phyloP scores from a whole-genome alignment of 495 filamentous ascomycete species.

The Thozetella sp. region DNA sequence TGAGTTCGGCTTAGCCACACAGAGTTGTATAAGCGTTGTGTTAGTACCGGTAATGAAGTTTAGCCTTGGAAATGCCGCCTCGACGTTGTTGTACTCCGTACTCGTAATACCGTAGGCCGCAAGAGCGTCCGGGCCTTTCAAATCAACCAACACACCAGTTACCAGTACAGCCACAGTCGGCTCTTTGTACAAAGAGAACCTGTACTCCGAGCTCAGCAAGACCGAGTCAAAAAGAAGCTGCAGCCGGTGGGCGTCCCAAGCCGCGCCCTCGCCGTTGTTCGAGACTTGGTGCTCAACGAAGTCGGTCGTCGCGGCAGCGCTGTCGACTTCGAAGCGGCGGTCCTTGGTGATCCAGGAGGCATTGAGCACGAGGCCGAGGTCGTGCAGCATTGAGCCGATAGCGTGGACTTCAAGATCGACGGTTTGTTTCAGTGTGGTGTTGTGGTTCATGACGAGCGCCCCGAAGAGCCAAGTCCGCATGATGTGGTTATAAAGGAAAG shows the following conservation, averaged over 20 bases:
- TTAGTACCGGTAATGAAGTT: conserved; percentile 25
- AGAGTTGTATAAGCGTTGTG: conserved; percentile 22
- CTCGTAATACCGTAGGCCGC: conserved; percentile 10
- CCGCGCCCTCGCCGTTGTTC: conserved; percentile 11
- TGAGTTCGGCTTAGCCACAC: conserved; percentile 18
- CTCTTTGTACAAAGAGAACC: conserved; percentile 45
- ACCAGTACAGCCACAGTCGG: conserved; percentile 38
- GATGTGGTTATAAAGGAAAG: conserved; percentile 48
- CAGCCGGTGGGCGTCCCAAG: conserved; percentile 35
- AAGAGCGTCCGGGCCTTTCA: conserved; percentile 32
- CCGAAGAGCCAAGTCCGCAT: conserved; percentile 48
- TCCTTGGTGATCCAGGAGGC: conserved; percentile 33
- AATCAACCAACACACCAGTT: conserved; percentile 50
- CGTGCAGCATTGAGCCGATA: conserved; percentile 52
- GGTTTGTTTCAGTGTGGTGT: conserved; percentile 26
- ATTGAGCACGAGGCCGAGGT: conserved; percentile 49
- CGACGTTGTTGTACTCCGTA: conserved; percentile 28
- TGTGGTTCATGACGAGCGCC: conserved; percentile 32
- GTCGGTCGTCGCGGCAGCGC: conserved; percentile 46
- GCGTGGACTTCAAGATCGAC: conserved; percentile 51
- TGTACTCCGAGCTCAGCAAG: conserved; percentile 46
- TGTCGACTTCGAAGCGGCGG: conserved; percentile 60
- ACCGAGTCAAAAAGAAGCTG: conserved; percentile 59
- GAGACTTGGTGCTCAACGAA: conserved; percentile 34
- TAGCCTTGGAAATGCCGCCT: conserved; percentile 32